A percentile compares a stretch with the other conserved stretches of the same genome.
These are phyloP conservation scores for Lanmaoa pseudosensibilis DNA, from an alignment of 768 basidiomycete genomes.

Conservation along the genomic window DNA sequence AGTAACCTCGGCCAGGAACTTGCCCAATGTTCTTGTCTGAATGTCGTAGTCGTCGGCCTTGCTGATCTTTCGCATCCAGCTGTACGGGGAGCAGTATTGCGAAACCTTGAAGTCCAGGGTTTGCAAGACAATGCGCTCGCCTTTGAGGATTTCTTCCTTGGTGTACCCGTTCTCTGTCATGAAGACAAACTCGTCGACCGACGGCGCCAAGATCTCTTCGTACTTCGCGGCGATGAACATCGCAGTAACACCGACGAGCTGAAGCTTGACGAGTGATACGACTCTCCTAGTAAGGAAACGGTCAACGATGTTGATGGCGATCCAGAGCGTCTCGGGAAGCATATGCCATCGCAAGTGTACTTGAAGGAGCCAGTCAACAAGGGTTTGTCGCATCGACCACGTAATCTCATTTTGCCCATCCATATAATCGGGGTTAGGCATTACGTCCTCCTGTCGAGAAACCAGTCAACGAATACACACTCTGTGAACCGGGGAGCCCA, in stretches of 20 bases:
- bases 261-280: slow-evolving; percentile 86
- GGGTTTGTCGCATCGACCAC: slow-evolving; percentile 93
- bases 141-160: slow-evolving; percentile 96
- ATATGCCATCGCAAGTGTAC: slow-evolving; percentile 98
- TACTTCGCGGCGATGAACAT: slow-evolving; percentile 99
- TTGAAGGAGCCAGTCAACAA: slow-evolving; percentile 98
- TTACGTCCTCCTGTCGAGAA: slow-evolving; percentile 63
- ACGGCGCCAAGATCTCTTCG: slow-evolving; percentile 97
- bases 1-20: slow-evolving; percentile 96
- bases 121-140: slow-evolving; percentile 94
- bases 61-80: slow-evolving; percentile 98
- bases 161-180: slow-evolving; percentile 96
- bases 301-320: slow-evolving; percentile 95
- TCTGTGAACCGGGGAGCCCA: slow-evolving; percentile 35
- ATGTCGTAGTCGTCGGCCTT: slow-evolving; percentile 99
- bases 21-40: slow-evolving; percentile 94
- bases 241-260: slow-evolving; percentile 96
- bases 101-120: slow-evolving; percentile 94
- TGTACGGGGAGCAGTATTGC: slow-evolving; percentile 98
- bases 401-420: slow-evolving; percentile 86
- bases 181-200: slow-evolving; percentile 96
- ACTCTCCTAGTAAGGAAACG: slow-evolving; percentile 88
- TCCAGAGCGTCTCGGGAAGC: slow-evolving; percentile 99
- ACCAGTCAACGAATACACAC: slow-evolving; percentile 20
- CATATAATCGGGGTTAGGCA: slow-evolving; percentile 96